Conservation (phyloP, 129 eudicot genomes). For the Smallanthus sonchifolius region DNA sequence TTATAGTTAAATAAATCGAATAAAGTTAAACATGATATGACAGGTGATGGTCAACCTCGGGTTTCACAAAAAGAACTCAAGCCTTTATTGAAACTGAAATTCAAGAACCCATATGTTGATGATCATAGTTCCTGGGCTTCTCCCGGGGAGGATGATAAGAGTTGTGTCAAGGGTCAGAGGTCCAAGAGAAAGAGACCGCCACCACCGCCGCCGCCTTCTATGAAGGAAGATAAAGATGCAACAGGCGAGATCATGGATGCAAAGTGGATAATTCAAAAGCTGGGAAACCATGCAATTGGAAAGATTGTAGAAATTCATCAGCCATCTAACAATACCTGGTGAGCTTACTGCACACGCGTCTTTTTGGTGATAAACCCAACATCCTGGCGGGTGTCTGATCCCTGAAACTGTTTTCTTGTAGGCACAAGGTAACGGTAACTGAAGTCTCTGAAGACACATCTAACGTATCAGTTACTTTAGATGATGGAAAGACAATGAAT, state of each 20-base stretch:
- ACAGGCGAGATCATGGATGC: constrained; percentile 72
- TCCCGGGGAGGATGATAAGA: constrained; percentile 65
- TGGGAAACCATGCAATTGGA: constrained; percentile 92
- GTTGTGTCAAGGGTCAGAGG: constrained; percentile 84
- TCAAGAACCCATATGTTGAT: constrained; percentile 63
- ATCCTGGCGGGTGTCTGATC: background rate
- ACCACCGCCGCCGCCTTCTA: constrained; percentile 25
- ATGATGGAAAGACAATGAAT: constrained; percentile 66
- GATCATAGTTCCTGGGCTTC: constrained; percentile 56
- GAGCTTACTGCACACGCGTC: constrained; percentile 18
- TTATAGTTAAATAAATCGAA: background rate
- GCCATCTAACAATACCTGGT: constrained; percentile 76
- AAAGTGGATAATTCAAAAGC: constrained; percentile 82
- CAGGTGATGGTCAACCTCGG: constrained; percentile 30
- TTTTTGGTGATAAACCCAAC: background rate
- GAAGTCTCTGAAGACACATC: constrained; percentile 61
- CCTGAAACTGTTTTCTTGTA: constrained; percentile 23
- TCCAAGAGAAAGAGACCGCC: constrained; percentile 85
- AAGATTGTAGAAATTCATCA: constrained; percentile 93
- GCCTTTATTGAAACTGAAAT: constrained; percentile 70
- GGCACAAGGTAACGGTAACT: constrained; percentile 78
- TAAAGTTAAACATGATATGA: constrained; percentile 4
- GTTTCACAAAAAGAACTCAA: constrained; percentile 55
- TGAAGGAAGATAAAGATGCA: constrained; percentile 38
- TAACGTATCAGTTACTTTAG: constrained; percentile 63